phyloP scores from a whole-genome alignment of 768 basidiomycete species.

The Macrolepiota dolichaula region DNA sequence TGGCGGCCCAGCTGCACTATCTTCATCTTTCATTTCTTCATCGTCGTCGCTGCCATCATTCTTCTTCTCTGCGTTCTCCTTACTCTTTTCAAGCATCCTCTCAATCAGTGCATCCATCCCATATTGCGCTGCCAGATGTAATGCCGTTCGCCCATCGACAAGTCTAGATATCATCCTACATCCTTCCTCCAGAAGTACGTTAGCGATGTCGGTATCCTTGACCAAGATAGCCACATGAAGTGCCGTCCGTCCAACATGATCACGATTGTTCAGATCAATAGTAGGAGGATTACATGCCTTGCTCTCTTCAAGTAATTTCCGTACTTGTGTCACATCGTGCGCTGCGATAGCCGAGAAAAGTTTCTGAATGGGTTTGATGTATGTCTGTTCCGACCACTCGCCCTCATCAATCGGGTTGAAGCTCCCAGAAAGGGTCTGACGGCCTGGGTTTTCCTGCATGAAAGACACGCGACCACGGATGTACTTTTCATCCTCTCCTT shows the following conservation, averaged over 20 bases:
- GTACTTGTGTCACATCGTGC: conserved; percentile 28
- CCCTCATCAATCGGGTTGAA: conserved; percentile 67
- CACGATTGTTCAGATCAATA: conserved; percentile 48
- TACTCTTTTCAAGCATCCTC: conserved; percentile 51
- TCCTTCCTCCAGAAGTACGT: conserved; percentile 50
- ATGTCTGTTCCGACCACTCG: conserved; percentile 63
- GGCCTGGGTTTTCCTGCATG: conserved; percentile 57
- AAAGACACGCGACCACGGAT: conserved; percentile 54
- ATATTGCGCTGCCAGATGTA: conserved; percentile 56
- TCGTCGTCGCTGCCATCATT: conserved; percentile 18
- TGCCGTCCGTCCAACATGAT: conserved; percentile 59
- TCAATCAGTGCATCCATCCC: conserved; percentile 37
- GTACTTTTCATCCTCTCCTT: conserved; percentile 49
- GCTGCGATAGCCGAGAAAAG: conserved; percentile 55
- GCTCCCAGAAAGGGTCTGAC: conserved; percentile 58
- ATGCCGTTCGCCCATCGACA: conserved; percentile 50
- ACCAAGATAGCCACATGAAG: conserved; percentile 57
- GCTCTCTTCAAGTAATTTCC: conserved; percentile 35
- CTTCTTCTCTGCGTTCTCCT: conserved; percentile 26
- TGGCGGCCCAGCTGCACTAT: conserved; percentile 16
- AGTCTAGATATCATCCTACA: conserved; percentile 54
- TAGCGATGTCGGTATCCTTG: conserved; percentile 41
- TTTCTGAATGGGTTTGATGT: conserved; percentile 49
- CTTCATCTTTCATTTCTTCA: conserved; percentile 18
- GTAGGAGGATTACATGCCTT: conserved; percentile 21